phyloP scores from a whole-genome alignment of 768 basidiomycete species.

The Trametes cinnabarina region DNA sequence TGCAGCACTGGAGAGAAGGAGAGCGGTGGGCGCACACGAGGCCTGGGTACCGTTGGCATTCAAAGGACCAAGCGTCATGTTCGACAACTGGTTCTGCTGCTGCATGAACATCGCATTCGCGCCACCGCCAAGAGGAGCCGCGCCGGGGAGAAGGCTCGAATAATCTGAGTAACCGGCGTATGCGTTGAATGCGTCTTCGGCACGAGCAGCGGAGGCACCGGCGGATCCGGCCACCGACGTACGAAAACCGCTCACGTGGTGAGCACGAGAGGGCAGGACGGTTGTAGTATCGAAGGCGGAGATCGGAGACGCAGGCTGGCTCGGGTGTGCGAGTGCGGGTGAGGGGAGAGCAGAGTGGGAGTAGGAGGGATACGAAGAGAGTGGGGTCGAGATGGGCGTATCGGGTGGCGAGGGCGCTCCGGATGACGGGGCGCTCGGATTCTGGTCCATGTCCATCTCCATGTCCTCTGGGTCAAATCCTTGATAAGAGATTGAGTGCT shows the following conservation, averaged over 20 bases:
- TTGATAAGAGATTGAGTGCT: constrained; percentile 29
- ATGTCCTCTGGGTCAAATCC: constrained; percentile 77
- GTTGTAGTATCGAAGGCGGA: constrained; percentile 53
- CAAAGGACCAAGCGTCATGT: constrained; percentile 40
- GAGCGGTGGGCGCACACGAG: constrained; percentile 61
- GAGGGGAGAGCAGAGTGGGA: constrained; percentile 27
- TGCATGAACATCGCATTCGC: constrained; percentile 23
- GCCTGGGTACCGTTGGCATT: constrained; percentile 32
- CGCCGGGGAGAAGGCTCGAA: constrained; percentile 58
- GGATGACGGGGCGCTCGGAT: constrained; percentile 34
- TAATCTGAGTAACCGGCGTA: constrained; percentile 71
- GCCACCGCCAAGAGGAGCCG: constrained; percentile 7
- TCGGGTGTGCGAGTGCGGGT: constrained; percentile 32
- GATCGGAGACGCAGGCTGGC: constrained; percentile 36
- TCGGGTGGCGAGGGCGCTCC: constrained; percentile 42
- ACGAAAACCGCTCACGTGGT: constrained; percentile 34
- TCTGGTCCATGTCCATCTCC: constrained; percentile 65
- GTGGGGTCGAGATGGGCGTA: constrained; percentile 44
- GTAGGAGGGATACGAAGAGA: constrained; percentile 32
- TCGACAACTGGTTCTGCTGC: constrained; percentile 35
- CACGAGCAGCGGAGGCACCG: constrained; percentile 28
- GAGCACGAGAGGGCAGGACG: constrained; percentile 48
- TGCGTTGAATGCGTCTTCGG: constrained; percentile 60
- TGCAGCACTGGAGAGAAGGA: constrained; percentile 53
- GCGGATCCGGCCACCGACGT: constrained; percentile 30